phyloP scores from a whole-genome alignment of 139 green algal species.

The Auxenochlorella protothecoides region DNA sequence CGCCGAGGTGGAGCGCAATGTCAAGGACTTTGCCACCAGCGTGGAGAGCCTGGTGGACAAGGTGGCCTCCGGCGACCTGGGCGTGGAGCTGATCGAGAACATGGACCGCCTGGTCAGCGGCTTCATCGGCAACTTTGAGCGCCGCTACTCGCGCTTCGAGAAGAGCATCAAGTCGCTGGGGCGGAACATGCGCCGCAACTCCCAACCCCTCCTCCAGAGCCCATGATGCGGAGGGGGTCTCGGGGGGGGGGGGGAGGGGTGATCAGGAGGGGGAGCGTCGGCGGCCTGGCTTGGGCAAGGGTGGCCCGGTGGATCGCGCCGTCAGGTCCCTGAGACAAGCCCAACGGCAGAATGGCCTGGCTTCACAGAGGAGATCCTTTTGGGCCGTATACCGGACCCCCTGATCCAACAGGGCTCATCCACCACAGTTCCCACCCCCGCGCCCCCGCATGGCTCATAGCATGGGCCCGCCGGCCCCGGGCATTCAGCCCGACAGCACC shows the following conservation, averaged over 20 bases:
- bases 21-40: slow-evolving; percentile 53
- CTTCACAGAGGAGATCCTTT: too few relatives aligned
- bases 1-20: slow-evolving; percentile 35
- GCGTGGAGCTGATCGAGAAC: slow-evolving; percentile 25
- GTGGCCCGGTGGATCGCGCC: too few relatives aligned
- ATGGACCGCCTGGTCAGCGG: slow-evolving; percentile 21
- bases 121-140: slow-evolving; percentile 25
- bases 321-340: too few relatives aligned
- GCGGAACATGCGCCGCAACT: neutral
- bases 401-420: too few relatives aligned
- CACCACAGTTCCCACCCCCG: too few relatives aligned
- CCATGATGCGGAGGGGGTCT: neutral
- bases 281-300: too few relatives aligned
- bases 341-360: too few relatives aligned
- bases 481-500: too few relatives aligned
- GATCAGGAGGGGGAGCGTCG: neutral
- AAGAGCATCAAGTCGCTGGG: slow-evolving; percentile 12
- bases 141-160: slow-evolving; percentile 21
- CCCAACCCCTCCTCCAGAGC: neutral
- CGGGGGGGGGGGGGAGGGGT: too few relatives aligned
- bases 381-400: too few relatives aligned
- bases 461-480: too few relatives aligned
- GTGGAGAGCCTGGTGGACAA: slow-evolving; percentile 59
- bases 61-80: slow-evolving; percentile 32
- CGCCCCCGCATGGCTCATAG: too few relatives aligned